Base-by-base conservation (phyloP, 2,329 filamentous ascomycete genomes). In the Fusarium burgessii region DNA sequence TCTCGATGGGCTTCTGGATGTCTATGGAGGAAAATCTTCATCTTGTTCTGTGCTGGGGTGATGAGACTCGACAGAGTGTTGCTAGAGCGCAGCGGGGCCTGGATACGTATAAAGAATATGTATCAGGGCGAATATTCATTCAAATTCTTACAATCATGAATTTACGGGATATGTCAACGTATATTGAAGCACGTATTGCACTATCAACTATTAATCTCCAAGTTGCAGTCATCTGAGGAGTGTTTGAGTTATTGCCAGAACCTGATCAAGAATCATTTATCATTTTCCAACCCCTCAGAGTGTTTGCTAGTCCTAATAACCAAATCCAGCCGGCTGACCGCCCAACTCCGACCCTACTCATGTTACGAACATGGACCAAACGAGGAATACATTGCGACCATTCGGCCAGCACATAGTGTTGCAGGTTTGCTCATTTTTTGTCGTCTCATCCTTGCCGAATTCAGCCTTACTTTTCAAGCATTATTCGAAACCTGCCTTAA, bases 1-100 rank as follows among this genome's bases (percentile, higher is more conserved):
- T 68, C 47, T 55, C 41, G 43, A 62, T 51, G 33, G 56, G 51
- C 62, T 63, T 56, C 49, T 62, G 60, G 58, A 66, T 72, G 51
- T 70, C 45, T 59, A n/a, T 32, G 36, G 29, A 56, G 47, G 62
- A 23, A 20, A 17, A n/a, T 49, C 60, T 40, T 41, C 42, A 33
- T 47, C 20, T 57, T 61, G 32, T 50, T 38, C 36, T 36, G 20
- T 46, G 38, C 20, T 45, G 29, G 35, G 20, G 38, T 41, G 50
- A 38, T n/a, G n/a, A 43, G 23, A 33, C 17, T 42, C 40, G 45
- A 60, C 59, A 46, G 46, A 29, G 43, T 42, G 45, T 41, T 14
- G 58, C 27, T 38, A 27, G 25, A 50, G 42, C 33, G 46, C 20
- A 52, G 32, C 23, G 20, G 20, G 43, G 33, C 25, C 18, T 35